phyloP scores from a whole-genome alignment of 306 rosid genomes.

The Pueraria montana region DNA sequence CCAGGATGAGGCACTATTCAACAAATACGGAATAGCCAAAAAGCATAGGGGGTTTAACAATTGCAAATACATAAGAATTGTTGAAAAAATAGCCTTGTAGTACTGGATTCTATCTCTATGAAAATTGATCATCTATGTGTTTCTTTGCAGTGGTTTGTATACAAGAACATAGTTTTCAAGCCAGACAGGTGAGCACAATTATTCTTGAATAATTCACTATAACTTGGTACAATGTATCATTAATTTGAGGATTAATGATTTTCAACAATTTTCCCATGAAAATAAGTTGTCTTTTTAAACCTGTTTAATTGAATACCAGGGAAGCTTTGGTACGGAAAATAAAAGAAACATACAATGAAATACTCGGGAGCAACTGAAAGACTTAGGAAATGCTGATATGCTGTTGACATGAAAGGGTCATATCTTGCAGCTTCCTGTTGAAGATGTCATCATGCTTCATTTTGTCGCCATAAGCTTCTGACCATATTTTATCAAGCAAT shows the following conservation, averaged over 20 bases:
- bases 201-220: slow-evolving; percentile 16
- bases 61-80: neutral
- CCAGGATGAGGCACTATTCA: neutral
- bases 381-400: slow-evolving; percentile 49
- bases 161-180: slow-evolving; percentile 77
- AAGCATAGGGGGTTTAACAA: neutral
- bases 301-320: slow-evolving; percentile 62
- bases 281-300: slow-evolving; percentile 11
- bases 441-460: slow-evolving; percentile 50
- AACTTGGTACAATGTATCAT: neutral
- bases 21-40: slow-evolving; percentile 10
- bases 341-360: slow-evolving; percentile 68
- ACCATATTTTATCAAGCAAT: slow-evolving; percentile 51
- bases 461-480: slow-evolving; percentile 53
- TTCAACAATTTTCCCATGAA: neutral
- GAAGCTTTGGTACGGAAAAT: slow-evolving; percentile 68
- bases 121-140: slow-evolving; percentile 14
- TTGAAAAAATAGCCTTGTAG: neutral
- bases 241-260: neutral
- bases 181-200: slow-evolving; percentile 74
- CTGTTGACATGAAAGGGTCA: slow-evolving; percentile 46
- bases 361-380: slow-evolving; percentile 78
- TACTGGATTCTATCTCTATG: neutral
- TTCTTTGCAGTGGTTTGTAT: slow-evolving; percentile 80
- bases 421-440: slow-evolving; percentile 56